Percentiles rank a stretch among this genome's conserved stretches.
phyloP scores from a whole-genome alignment of 768 basidiomycete genomes.

The Ephemerocybe angulata region DNA sequence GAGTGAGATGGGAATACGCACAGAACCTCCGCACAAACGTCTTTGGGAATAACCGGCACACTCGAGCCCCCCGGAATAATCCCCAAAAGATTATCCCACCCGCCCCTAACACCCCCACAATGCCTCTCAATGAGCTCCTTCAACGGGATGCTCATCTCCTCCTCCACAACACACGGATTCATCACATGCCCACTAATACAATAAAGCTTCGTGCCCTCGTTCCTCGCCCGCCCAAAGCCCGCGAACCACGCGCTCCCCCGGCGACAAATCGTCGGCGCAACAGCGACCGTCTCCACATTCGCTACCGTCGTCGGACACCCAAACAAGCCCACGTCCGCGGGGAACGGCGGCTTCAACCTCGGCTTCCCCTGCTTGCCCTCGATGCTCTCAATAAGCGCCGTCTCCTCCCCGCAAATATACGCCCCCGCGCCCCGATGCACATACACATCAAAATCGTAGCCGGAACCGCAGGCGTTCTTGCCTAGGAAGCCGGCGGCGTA shows the following conservation, averaged over 20 bases:
- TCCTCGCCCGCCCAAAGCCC: constrained; percentile 84
- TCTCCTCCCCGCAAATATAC: constrained; percentile 99
- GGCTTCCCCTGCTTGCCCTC: constrained; percentile 99
- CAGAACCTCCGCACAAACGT: constrained; percentile 84
- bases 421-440: constrained; percentile 98
- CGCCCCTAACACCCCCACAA: constrained; percentile 90
- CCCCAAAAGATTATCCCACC: constrained; percentile 97
- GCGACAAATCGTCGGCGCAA: constrained; percentile 93
- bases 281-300: constrained; percentile 98
- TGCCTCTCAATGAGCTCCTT: constrained; percentile 95
- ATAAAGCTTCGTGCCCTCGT: constrained; percentile 95
- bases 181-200: constrained; percentile 98
- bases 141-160: constrained; percentile 97
- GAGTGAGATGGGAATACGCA: constrained; percentile 38
- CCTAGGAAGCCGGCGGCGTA: constrained; percentile 88
- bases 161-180: constrained; percentile 96
- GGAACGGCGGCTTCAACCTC: constrained; percentile 96
- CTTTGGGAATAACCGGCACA: constrained; percentile 86
- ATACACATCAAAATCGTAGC: constrained; percentile 94
- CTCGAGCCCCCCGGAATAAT: constrained; percentile 95
- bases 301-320: constrained; percentile 97
- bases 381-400: constrained; percentile 92
- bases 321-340: constrained; percentile 96
- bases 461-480: constrained; percentile 86
- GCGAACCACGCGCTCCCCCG: constrained; percentile 91